These are phyloP conservation scores for Vanderwaltozyma verrucispora DNA, from an alignment of 805 yeast species.

Conservation along the genomic window DNA sequence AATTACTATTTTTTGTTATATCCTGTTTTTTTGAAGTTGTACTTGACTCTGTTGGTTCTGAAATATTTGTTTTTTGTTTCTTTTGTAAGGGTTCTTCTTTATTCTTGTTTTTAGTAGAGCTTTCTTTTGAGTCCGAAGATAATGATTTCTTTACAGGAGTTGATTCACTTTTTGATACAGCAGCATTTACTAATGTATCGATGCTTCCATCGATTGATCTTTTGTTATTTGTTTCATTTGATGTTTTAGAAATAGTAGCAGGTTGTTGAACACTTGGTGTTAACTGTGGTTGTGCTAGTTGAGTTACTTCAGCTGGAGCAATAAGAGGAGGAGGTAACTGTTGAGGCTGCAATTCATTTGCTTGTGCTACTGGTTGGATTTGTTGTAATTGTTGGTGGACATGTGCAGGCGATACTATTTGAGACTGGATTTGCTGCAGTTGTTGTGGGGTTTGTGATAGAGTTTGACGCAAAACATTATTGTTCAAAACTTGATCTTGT, in stretches of 20 bases:
- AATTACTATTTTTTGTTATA: no score
- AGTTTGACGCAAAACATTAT: neutral
- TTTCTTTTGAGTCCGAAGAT: no score
- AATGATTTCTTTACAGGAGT: neutral
- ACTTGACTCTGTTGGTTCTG: neutral
- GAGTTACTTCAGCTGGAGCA: slow-evolving; percentile 3
- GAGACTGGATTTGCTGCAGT: slow-evolving; percentile 1
- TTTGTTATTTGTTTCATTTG: slow-evolving; percentile 5
- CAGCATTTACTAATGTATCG: slow-evolving; percentile 23
- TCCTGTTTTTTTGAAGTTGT: no score
- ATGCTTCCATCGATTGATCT: slow-evolving; percentile 24
- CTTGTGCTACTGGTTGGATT: slow-evolving; percentile 1
- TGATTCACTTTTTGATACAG: slow-evolving; percentile 5
- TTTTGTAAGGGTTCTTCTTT: neutral
- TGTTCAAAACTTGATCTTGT: neutral
- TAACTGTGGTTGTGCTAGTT: slow-evolving; percentile 1
- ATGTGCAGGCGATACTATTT: slow-evolving; percentile 1
- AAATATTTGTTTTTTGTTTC: neutral
- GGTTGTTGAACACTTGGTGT: neutral
- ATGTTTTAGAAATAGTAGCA: neutral
- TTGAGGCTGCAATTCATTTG: neutral
- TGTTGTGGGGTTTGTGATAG: slow-evolving; percentile 3
- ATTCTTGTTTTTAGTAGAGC: neutral
- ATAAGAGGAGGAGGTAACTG: slow-evolving; percentile 1
- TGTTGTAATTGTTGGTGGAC: neutral